Evolutionary conservation across 176 grass and related monocot species (phyloP).

Genomic region (Carex parvula): DNA sequence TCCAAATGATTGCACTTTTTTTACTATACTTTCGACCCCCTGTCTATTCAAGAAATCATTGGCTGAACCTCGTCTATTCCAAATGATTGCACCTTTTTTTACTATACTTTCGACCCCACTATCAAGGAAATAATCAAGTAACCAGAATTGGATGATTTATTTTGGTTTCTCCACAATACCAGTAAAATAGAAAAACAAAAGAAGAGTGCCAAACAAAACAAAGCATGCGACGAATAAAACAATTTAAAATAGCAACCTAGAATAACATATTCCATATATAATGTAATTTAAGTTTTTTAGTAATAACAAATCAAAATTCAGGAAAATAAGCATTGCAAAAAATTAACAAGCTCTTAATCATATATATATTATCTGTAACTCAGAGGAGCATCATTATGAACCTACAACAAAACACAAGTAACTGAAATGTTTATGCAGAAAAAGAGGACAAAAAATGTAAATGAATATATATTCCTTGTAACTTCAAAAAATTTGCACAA

Average conservation of each 20-base stretch:
- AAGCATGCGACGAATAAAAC: conserved; percentile 13
- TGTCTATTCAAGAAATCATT: too few species aligned
- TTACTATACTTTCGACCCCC: too few species aligned
- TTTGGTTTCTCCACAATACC: not conserved
- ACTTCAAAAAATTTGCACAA: not conserved
- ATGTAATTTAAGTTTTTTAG: not conserved
- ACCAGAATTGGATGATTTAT: not conserved
- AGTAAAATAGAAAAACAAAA: not conserved
- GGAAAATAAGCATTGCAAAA: not conserved
- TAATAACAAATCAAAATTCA: not conserved
- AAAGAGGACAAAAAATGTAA: not conserved
- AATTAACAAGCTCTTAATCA: not conserved
- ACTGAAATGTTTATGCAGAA: conserved; percentile 16
- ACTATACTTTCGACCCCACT: not conserved
- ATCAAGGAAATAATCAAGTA: not conserved
- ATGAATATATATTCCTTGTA: not conserved
- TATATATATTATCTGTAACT: too few species aligned
- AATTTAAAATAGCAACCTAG: not conserved
- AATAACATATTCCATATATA: conserved; percentile 7
- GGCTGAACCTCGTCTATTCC: not conserved
- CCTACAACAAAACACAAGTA: conserved; percentile 37
- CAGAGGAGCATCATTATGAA: conserved; percentile 37
- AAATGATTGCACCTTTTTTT: not conserved
- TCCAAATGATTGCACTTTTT: too few species aligned
- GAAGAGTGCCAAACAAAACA: not conserved